Conservation (phyloP, 495 filamentous ascomycete species). For the Penicillium steckii region DNA sequence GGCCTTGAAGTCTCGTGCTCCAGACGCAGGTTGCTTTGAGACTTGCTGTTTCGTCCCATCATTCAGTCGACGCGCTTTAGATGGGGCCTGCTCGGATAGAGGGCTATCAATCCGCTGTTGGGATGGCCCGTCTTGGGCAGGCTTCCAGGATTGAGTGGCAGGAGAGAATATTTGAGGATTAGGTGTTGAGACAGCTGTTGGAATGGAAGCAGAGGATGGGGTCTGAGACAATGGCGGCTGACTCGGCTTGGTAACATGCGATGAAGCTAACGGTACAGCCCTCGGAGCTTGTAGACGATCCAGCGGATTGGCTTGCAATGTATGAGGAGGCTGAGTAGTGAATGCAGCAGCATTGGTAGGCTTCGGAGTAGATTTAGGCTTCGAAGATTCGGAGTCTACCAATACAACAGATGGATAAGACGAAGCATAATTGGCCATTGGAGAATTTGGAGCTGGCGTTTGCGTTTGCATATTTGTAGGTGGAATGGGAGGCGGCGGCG, state of each 20-base stretch:
- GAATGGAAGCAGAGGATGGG: too few relatives aligned
- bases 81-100: neutral
- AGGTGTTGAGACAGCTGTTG: neutral
- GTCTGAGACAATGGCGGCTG: too few relatives aligned
- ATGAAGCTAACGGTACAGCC: neutral
- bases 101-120: neutral
- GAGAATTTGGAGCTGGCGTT: too few relatives aligned
- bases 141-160: neutral
- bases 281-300: neutral
- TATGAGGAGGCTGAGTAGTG: neutral
- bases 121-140: neutral
- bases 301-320: neutral
- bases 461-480: too few relatives aligned
- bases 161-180: neutral
- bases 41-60: conserved; percentile 2
- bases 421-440: too few relatives aligned
- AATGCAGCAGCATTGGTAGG: neutral
- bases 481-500: too few relatives aligned
- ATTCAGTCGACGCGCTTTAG: conserved; percentile 1
- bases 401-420: too few relatives aligned
- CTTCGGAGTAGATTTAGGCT: neutral
- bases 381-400: too few relatives aligned
- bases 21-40: neutral
- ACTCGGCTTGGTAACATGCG: neutral
- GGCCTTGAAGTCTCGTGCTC: neutral